Percentiles rank a stretch among this genome's conserved stretches.
These are phyloP conservation scores for Trifolium dubium DNA, from an alignment of 306 rosid species.

Conservation along the genomic window DNA sequence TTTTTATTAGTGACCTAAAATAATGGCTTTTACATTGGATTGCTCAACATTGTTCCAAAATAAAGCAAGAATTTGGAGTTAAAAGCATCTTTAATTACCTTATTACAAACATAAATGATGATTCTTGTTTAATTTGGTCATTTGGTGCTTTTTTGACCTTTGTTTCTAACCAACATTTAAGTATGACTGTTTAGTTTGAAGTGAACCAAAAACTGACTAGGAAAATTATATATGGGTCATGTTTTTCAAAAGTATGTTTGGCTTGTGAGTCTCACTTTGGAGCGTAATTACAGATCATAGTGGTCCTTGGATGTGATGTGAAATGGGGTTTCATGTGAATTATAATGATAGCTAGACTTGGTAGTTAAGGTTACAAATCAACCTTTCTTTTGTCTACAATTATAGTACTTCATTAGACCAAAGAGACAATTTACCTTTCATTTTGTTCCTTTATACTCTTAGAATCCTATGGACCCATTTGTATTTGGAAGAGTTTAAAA, in stretches of 20 bases:
- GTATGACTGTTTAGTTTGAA: slow-evolving; percentile 35
- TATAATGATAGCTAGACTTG: slow-evolving; percentile 25
- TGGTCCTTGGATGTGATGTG: slow-evolving; percentile 27
- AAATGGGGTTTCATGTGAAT: slow-evolving; percentile 44
- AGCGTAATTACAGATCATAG: slow-evolving; percentile 41
- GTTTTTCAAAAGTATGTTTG: slow-evolving; percentile 44
- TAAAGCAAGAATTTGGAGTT: slow-evolving; percentile 24
- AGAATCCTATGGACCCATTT: slow-evolving; percentile 29
- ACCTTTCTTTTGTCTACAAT: slow-evolving; percentile 36
- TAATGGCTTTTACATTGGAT: too few species aligned
- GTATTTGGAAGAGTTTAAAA: not conserved
- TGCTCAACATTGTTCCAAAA: too few species aligned
- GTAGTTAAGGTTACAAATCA: slow-evolving; percentile 43
- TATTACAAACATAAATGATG: slow-evolving; percentile 10
- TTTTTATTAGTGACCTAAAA: too few species aligned
- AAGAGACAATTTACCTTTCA: slow-evolving; percentile 32
- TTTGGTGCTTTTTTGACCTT: slow-evolving; percentile 53
- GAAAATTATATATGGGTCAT: slow-evolving; percentile 32
- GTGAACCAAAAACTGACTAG: slow-evolving; percentile 26
- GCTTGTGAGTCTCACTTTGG: slow-evolving; percentile 40
- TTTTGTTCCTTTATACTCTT: slow-evolving; percentile 28
- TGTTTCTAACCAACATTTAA: slow-evolving; percentile 40
- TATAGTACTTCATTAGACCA: slow-evolving; percentile 17
- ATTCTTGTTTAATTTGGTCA: slow-evolving; percentile 29
- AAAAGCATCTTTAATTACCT: slow-evolving; percentile 33